A percentile compares a stretch with the other conserved stretches of the same genome.
These are phyloP conservation scores for Daldinia caldariorum DNA, from an alignment of 495 filamentous ascomycete species.

Conservation along the genomic window DNA sequence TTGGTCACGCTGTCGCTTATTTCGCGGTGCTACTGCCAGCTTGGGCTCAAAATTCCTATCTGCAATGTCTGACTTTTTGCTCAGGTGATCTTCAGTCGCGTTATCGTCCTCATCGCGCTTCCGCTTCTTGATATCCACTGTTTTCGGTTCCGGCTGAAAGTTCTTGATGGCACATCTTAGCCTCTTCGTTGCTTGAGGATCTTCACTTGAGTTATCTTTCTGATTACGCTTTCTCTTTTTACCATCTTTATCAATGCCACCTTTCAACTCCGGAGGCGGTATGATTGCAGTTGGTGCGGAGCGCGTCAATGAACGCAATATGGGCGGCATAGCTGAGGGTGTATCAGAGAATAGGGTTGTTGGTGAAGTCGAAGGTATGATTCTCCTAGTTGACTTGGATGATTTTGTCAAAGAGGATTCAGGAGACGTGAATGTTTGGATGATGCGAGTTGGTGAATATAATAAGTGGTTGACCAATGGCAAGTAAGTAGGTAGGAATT, in stretches of 20 bases:
- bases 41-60: neutral
- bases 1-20: slow-evolving; percentile 6
- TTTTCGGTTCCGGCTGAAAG: neutral
- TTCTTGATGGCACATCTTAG: neutral
- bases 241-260: neutral
- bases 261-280: neutral
- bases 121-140: neutral
- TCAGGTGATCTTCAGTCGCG: neutral
- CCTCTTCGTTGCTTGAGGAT: neutral
- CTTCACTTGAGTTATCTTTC: neutral
- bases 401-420: too few relatives aligned
- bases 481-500: too few relatives aligned
- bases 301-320: neutral
- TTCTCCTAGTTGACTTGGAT: neutral
- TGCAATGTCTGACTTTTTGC: neutral
- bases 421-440: neutral
- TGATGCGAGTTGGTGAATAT: neutral
- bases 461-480: too few relatives aligned
- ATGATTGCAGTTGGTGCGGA: neutral
- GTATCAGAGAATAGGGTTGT: neutral
- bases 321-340: neutral
- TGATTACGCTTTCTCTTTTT: neutral
- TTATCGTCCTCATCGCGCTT: neutral
- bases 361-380: neutral
- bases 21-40: neutral